These are phyloP conservation scores for Croton laevigatus DNA, from an alignment of 441 rosid genomes.

Conservation along the genomic window DNA sequence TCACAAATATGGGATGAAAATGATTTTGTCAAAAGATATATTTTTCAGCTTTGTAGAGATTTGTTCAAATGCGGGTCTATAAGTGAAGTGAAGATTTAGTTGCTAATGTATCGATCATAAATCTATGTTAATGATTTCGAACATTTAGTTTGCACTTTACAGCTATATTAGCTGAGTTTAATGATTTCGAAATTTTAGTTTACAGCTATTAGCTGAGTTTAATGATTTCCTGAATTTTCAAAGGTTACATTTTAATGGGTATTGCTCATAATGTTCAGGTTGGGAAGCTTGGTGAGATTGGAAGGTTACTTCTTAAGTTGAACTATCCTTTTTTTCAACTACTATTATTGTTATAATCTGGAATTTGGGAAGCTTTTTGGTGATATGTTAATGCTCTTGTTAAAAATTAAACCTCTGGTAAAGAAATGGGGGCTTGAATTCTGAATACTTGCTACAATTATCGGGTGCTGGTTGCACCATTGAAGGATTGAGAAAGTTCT, in stretches of 20 bases:
- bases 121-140: background rate
- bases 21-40: background rate
- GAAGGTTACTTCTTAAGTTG: background rate
- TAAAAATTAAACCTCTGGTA: background rate
- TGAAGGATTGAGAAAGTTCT: background rate
- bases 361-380: background rate
- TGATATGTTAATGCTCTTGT: background rate
- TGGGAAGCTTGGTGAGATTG: background rate
- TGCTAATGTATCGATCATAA: background rate
- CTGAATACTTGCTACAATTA: background rate
- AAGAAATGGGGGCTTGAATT: background rate
- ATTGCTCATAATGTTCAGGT: constrained; percentile 6
- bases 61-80: background rate
- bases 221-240: background rate
- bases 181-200: background rate
- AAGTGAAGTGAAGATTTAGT: background rate
- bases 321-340: background rate
- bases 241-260: background rate
- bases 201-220: no score
- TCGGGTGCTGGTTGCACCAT: background rate
- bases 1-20: background rate
- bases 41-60: background rate
- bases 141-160: no score
- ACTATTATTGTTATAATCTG: background rate
- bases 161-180: no score